Evolutionary conservation across 2,329 filamentous ascomycete species (phyloP).

Genomic region (Trichoderma cornu-damae): DNA sequence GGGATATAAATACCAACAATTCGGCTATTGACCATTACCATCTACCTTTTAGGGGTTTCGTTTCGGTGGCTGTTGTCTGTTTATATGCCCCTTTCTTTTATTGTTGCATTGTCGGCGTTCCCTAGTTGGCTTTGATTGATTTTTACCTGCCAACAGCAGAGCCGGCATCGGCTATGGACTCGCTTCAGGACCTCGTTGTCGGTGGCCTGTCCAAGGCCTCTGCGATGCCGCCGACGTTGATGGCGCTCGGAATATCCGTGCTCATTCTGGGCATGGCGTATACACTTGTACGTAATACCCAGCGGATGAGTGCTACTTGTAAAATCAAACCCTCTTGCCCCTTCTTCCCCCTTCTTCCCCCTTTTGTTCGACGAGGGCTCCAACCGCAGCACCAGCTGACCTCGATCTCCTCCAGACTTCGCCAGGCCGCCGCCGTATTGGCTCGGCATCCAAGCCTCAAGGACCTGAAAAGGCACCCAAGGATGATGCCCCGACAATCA

Average conservation of each 20-base stretch:
- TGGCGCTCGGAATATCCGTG: background rate
- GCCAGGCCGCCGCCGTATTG: background rate
- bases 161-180: background rate
- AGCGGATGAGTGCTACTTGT: background rate
- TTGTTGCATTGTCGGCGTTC: background rate
- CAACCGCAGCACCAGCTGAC: background rate
- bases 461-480: background rate
- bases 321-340: too few species aligned
- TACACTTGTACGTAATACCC: background rate
- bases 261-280: background rate
- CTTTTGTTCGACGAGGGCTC: too few species aligned
- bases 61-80: background rate
- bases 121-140: background rate
- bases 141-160: background rate
- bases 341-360: too few species aligned
- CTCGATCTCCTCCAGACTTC: background rate
- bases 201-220: background rate
- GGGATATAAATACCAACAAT: background rate
- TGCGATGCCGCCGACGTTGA: background rate
- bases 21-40: background rate
- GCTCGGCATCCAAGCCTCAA: too few species aligned
- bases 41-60: background rate
- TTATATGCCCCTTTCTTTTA: background rate
- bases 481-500: slow-evolving; percentile 14
- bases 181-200: background rate